Evolutionary conservation across 495 filamentous ascomycete genomes (phyloP), one percentile per base, ranked within the genome.

Genomic region (Margaritispora aquatica): DNA sequence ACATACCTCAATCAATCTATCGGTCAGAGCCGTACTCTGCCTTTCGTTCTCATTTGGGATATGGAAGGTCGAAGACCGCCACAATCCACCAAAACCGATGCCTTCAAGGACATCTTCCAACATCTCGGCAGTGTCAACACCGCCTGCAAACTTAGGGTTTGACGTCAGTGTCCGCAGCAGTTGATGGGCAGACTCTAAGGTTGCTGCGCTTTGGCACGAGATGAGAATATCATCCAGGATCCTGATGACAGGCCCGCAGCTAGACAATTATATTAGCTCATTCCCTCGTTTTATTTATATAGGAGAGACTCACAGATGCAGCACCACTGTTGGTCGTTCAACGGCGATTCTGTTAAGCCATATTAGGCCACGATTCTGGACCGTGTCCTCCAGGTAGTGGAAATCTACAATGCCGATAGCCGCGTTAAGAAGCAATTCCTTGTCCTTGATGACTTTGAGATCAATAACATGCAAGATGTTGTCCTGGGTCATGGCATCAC

Each of bases 1-100:
- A n/a, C n/a, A n/a, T 55, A 83, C 81, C 75, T 84, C 79, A 61
- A 83, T 84, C 48, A 84, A 69, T 67, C 78, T 79, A 67, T 82
- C 81, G 10, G 78, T 83, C 48, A 83, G 66, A 38, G 70, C 70
- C 55, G 79, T 75, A 58, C 77, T 78, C 59, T 75, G 71, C 59
- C 74, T 78, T 21, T 80, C 76, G 26, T 74, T 74, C 31, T 78
- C 76, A 55, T 75, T 73, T 21, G 66, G 58, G 13, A 72, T 57
- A 24, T 71, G 73, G 22, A 80, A 78, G 19, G 77, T 77, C 54
- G 74, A 75, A 11, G 72, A 74, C 9, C 74, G 71, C 76, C 78
- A 83, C 17, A 84, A 63, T 2, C 81, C 81, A 4, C 73, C 74
- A 55, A 84, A 82, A n/a, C 80, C 80, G 71, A 79, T 80, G 11